Conservation (phyloP, 2,329 filamentous ascomycete species). For the Sporothrix phasma region DNA sequence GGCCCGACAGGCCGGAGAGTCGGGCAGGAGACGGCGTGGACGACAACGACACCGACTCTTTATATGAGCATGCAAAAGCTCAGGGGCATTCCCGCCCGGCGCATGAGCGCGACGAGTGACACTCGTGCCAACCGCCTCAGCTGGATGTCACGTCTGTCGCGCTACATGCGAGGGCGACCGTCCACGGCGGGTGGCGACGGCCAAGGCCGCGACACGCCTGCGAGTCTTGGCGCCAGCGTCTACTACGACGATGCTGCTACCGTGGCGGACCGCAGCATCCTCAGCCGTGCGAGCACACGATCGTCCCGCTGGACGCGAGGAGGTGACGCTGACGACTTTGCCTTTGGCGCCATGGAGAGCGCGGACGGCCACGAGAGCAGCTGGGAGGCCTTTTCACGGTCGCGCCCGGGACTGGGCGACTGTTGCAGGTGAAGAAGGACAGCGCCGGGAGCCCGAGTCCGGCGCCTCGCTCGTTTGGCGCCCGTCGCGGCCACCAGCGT, state of each 20-base stretch:
- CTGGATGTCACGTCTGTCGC: conserved; percentile 19
- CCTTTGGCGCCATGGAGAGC: not conserved
- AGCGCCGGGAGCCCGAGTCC: not conserved
- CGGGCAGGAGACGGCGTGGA: not conserved
- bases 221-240: not conserved
- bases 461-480: not conserved
- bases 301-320: conserved; percentile 17
- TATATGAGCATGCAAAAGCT: not conserved
- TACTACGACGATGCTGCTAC: not conserved
- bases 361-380: conserved; percentile 10
- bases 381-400: conserved; percentile 16
- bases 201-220: not conserved
- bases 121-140: conserved; percentile 9
- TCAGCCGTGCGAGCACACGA: conserved; percentile 12
- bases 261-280: not conserved
- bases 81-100: conserved; percentile 5
- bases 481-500: not conserved
- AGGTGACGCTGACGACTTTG: conserved; percentile 7
- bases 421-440: not conserved
- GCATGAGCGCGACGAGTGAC: not conserved
- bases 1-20: not conserved
- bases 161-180: conserved; percentile 11
- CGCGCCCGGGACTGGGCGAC: conserved; percentile 7
- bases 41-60: conserved; percentile 2
- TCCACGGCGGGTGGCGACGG: not conserved